Base-by-base conservation (phyloP, 2,329 filamentous ascomycete genomes). In the Fusarium oxysporum region DNA sequence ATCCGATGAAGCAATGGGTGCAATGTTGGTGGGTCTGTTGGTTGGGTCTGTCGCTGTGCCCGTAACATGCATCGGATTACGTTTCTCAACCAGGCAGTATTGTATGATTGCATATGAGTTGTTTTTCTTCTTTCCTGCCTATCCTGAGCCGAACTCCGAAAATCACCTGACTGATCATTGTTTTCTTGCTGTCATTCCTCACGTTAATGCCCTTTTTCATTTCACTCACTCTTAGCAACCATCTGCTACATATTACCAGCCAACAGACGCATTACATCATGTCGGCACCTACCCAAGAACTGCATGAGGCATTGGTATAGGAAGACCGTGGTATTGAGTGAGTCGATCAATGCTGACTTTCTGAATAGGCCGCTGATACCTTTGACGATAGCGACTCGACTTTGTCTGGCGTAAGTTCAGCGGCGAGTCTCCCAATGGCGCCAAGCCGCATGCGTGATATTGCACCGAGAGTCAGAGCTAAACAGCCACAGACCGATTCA, bases 281-380 rank as follows among this genome's bases (percentile, higher is more conserved):
- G 54, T 12, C 55, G 47, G 16, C 16, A 1, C 55, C 32, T 3
- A 25, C 28, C 3, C 54, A 62, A 21, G 55, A 48, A 3, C 30
- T 37, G 0, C 55, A 62, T 0, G 65, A 68, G n/a, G 47, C 54
- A 3, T 21, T 67, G 28, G 64, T 66, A 44, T 2, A 32, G 4
- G 10, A 0, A 1, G 0, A 10, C 8, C 4, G 0, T 4, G 4
- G 0, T 13, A 8, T 23, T 16, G 13, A 5, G 13, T n/a, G 9
- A 1, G 23, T 2, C 13, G 12, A 35, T 7, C 0, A 0, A 2
- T 5, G 3, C 55, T 65, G 13, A 65, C 23, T 3, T 7, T 4
- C 1, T 17, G 3, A 13, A 7, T 8, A 67, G 64, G 25, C 64
- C 6, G 51, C 64, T 0, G 64, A 67, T 17, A 35, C 28, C 0